A percentile compares a stretch with the other conserved stretches of the same genome.
phyloP scores from a whole-genome alignment of 768 basidiomycete genomes.

The Psilocybe subaeruginosa region DNA sequence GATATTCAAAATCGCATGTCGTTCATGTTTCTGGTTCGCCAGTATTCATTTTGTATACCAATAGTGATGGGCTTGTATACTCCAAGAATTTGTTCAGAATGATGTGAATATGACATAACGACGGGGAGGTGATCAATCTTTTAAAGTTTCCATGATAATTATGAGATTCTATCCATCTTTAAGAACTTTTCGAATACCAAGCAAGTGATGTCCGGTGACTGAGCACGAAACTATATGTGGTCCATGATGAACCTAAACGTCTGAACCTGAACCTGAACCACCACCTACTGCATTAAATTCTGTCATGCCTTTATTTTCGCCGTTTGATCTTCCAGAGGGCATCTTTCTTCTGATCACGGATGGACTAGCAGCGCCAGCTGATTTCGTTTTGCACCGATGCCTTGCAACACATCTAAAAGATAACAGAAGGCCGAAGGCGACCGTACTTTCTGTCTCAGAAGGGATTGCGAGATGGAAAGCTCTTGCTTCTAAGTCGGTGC shows the following conservation, averaged over 20 bases:
- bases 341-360: constrained; percentile 70
- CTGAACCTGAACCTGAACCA: not conserved
- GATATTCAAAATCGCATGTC: constrained; percentile 1
- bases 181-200: too few species aligned
- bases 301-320: constrained; percentile 43
- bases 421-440: constrained; percentile 30
- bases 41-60: not conserved
- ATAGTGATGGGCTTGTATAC: not conserved
- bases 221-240: too few species aligned
- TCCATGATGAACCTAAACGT: too few species aligned
- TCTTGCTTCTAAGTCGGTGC: constrained; percentile 64
- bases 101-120: not conserved
- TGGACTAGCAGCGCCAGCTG: constrained; percentile 68
- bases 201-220: too few species aligned
- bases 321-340: constrained; percentile 53
- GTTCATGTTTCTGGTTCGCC: not conserved
- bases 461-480: constrained; percentile 63
- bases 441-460: constrained; percentile 64
- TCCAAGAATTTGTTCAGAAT: not conserved
- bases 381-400: constrained; percentile 67
- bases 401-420: constrained; percentile 58
- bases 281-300: not conserved
- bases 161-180: too few species aligned
- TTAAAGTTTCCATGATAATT: not conserved
- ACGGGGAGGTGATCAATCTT: not conserved